phyloP scores from a whole-genome alignment of 2,329 filamentous ascomycete genomes.

The Hypoxylon sp. region DNA sequence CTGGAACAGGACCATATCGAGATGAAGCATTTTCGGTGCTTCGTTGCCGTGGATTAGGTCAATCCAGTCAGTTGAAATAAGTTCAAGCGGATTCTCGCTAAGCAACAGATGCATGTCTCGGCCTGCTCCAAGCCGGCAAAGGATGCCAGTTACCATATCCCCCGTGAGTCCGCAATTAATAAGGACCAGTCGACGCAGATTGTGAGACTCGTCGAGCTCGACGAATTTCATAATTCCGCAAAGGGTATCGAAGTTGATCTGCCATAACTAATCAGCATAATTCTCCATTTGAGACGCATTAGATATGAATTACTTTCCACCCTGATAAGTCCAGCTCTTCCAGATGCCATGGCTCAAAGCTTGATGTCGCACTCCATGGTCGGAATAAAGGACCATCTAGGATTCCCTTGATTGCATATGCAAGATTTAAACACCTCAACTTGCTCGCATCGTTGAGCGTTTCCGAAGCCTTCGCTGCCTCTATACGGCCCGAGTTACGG shows the following conservation, averaged over 20 bases:
- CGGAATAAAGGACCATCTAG: constrained; percentile 62
- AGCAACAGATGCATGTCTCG: constrained; percentile 65
- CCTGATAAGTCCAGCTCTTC: constrained; percentile 69
- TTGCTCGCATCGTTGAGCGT: constrained; percentile 61
- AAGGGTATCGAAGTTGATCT: constrained; percentile 67
- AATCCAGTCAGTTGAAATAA: constrained; percentile 66
- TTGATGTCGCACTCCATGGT: constrained; percentile 60
- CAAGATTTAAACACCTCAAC: constrained; percentile 66
- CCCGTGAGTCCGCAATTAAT: constrained; percentile 69
- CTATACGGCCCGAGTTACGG: constrained; percentile 66
- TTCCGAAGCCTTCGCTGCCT: constrained; percentile 62
- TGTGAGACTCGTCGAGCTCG: constrained; percentile 57
- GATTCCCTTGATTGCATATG: constrained; percentile 65
- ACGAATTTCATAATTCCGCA: constrained; percentile 64
- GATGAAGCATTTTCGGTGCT: constrained; percentile 65
- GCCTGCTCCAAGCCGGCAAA: constrained; percentile 65
- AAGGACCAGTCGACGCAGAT: constrained; percentile 62
- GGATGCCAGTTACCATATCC: constrained; percentile 64
- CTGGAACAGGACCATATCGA: constrained; percentile 72
- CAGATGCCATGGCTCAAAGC: constrained; percentile 58
- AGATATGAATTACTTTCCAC: constrained; percentile 61
- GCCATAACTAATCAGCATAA: constrained; percentile 26
- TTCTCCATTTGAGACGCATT: background rate
- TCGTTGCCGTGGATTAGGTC: constrained; percentile 63
- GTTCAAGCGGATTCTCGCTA: constrained; percentile 68